Conservation (phyloP, 169 alveolate species). For the Eimeria necatrix region DNA sequence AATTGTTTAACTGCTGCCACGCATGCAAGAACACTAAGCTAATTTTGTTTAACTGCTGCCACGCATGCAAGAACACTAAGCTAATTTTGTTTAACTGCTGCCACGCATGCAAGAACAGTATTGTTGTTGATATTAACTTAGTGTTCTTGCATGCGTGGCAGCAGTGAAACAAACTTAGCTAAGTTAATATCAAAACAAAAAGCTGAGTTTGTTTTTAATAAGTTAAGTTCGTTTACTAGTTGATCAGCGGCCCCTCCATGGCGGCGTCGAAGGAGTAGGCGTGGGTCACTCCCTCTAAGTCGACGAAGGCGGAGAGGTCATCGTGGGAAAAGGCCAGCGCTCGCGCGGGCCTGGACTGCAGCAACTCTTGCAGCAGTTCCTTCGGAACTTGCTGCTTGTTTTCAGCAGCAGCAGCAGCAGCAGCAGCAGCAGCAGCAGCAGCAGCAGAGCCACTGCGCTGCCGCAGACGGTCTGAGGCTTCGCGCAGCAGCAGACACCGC, state of each 20-base stretch:
- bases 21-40: no score
- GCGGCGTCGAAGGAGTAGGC: slow-evolving; percentile 92
- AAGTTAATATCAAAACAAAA: no score
- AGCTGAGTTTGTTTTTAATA: no score
- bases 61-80: no score
- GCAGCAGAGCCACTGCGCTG: not conserved
- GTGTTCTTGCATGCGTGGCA: no score
- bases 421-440: not conserved
- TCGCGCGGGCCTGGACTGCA: slow-evolving; percentile 39
- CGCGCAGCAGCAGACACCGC: slow-evolving; percentile 68
- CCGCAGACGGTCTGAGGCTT: slow-evolving; percentile 71
- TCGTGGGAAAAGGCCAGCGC: slow-evolving; percentile 89
- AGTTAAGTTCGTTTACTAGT: slow-evolving; percentile 82
- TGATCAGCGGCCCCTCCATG: slow-evolving; percentile 91
- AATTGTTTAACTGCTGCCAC: no score
- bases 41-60: no score
- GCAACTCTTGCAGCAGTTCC: slow-evolving; percentile 47
- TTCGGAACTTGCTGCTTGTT: not conserved
- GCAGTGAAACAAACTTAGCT: no score
- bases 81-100: no score
- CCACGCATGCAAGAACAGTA: no score
- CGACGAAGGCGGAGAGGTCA: slow-evolving; percentile 89
- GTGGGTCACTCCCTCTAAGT: slow-evolving; percentile 92
- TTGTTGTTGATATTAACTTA: no score
- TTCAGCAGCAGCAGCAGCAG: slow-evolving; percentile 9